Conservation (phyloP, 768 basidiomycete genomes). For the Phanerochaete carnosa region DNA sequence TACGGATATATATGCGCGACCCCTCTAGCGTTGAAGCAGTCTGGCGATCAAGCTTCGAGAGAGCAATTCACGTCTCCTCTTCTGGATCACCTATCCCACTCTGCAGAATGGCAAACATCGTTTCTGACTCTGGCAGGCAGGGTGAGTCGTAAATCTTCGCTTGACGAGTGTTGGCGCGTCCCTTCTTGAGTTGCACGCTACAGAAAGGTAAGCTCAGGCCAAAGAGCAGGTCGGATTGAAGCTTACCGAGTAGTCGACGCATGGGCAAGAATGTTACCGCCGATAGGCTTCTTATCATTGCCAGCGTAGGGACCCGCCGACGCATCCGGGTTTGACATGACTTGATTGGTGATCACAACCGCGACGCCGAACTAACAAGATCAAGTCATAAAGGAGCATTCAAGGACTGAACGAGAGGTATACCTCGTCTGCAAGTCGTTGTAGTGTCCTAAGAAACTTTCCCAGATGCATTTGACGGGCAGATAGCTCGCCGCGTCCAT, state of each 20-base stretch:
- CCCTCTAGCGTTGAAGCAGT: not conserved
- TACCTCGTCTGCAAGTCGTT: conserved; percentile 95
- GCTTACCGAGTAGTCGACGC: conserved; percentile 91
- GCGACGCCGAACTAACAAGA: conserved; percentile 88
- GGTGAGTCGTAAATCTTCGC: conserved; percentile 99
- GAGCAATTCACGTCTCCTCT: conserved; percentile 60
- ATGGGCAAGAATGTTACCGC: conserved; percentile 99
- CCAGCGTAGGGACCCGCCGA: conserved; percentile 83
- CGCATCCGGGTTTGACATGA: conserved; percentile 98
- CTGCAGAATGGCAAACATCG: conserved; percentile 87
- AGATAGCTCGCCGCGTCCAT: conserved; percentile 91
- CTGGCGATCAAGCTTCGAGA: not conserved
- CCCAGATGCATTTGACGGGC: conserved; percentile 95
- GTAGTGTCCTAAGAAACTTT: conserved; percentile 90
- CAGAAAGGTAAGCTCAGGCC: not conserved
- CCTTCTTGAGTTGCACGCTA: conserved; percentile 89
- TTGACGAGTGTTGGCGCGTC: conserved; percentile 84
- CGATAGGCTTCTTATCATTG: conserved; percentile 98
- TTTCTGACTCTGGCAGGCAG: conserved; percentile 94
- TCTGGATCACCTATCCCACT: conserved; percentile 95
- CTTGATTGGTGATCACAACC: conserved; percentile 96
- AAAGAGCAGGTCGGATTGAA: not conserved
- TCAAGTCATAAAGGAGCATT: not conserved
- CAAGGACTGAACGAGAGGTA: conserved; percentile 17
- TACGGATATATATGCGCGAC: not conserved